Conservation (phyloP, 1,284 basidiomycete genomes). For the Ustilago cynodontis region DNA sequence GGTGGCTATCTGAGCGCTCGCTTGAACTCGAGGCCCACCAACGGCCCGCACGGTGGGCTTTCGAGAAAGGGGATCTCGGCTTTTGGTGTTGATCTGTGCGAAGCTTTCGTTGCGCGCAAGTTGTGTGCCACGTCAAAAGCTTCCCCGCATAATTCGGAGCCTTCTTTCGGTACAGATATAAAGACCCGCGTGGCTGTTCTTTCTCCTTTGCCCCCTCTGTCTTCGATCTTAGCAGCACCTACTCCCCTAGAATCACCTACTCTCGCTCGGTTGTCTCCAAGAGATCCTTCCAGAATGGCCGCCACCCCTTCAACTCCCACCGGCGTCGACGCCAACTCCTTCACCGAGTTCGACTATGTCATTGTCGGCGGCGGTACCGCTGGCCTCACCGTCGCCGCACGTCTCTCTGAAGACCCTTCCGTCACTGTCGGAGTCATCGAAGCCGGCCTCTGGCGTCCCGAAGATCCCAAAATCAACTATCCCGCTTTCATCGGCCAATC, state of each 20-base stretch:
- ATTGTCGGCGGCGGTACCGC: slow-evolving; percentile 57
- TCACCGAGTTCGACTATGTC: slow-evolving; percentile 59
- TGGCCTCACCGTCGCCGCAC: slow-evolving; percentile 54
- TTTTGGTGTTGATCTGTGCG: neutral
- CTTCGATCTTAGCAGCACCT: neutral
- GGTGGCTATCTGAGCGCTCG: neutral
- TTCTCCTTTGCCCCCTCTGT: neutral
- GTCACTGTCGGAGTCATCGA: slow-evolving; percentile 60
- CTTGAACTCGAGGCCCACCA: neutral
- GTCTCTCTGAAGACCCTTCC: slow-evolving; percentile 52
- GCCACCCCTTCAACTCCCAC: slow-evolving; percentile 40
- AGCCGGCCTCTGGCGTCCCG: slow-evolving; percentile 55
- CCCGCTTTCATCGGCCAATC: slow-evolving; percentile 54
- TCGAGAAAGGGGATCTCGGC: neutral
- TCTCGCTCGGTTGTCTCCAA: neutral
- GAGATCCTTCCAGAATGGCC: too few species aligned
- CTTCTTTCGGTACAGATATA: neutral
- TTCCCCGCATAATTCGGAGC: neutral
- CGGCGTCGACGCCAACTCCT: slow-evolving; percentile 45
- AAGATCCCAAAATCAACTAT: slow-evolving; percentile 57
- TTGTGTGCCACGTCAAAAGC: neutral
- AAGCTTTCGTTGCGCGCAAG: neutral
- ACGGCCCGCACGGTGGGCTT: neutral
- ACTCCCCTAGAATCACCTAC: neutral
- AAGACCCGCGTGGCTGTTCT: neutral